Conservation (phyloP, 2,329 filamentous ascomycete species). For the Lecanosticta acicola region DNA sequence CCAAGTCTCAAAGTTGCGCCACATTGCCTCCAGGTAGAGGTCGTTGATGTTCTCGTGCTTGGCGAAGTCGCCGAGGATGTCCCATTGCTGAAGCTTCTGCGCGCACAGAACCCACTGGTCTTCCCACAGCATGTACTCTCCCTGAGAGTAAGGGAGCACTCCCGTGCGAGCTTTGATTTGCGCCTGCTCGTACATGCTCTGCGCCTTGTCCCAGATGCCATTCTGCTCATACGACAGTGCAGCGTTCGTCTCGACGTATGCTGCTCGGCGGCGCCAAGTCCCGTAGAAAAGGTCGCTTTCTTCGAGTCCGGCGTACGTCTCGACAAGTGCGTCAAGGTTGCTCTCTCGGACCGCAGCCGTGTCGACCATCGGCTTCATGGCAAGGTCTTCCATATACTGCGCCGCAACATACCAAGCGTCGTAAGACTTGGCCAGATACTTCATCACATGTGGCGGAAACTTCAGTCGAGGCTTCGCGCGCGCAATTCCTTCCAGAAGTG, state of each 20-base stretch:
- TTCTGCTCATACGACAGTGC: conserved; percentile 97
- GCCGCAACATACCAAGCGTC: conserved; percentile 97
- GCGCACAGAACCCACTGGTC: conserved; percentile 98
- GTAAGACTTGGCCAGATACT: conserved; percentile 88
- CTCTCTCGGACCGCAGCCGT: conserved; percentile 82
- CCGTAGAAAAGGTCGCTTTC: conserved; percentile 98
- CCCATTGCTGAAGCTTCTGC: conserved; percentile 98
- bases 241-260: conserved; percentile 96
- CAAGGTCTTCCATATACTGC: conserved; percentile 81
- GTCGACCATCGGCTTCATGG: conserved; percentile 77
- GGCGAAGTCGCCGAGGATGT: conserved; percentile 92
- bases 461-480: conserved; percentile 82
- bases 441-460: conserved; percentile 91
- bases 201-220: conserved; percentile 98
- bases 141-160: conserved; percentile 91
- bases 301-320: conserved; percentile 82
- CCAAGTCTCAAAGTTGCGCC: conserved; percentile 95
- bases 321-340: conserved; percentile 90
- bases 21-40: conserved; percentile 87
- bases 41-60: conserved; percentile 99
- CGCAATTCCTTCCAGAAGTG: conserved; percentile 80
- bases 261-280: conserved; percentile 88
- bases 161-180: conserved; percentile 96
- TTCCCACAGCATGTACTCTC: conserved; percentile 98
- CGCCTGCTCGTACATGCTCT: conserved; percentile 91